These are phyloP conservation scores for Pisolithus orientalis DNA, from an alignment of 768 basidiomycete species.

Conservation along the genomic window DNA sequence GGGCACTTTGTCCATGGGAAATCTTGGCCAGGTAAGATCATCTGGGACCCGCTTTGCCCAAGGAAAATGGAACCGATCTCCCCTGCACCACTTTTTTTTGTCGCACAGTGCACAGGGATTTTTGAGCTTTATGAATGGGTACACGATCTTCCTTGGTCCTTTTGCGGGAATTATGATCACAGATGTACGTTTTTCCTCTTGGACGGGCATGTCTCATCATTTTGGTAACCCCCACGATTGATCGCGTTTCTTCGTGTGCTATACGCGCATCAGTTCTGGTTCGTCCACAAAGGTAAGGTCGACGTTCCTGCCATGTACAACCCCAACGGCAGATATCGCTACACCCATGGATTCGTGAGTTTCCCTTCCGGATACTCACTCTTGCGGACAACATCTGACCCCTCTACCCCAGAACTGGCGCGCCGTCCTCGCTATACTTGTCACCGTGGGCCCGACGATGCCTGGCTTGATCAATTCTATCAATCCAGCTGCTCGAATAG, in stretches of 20 bases:
- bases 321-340: slow-evolving; percentile 73
- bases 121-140: slow-evolving; percentile 75
- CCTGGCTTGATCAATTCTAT: slow-evolving; percentile 77
- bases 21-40: slow-evolving; percentile 47
- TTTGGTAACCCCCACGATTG: not conserved
- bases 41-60: not conserved
- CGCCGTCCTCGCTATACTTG: slow-evolving; percentile 61
- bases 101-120: slow-evolving; percentile 50
- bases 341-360: slow-evolving; percentile 66
- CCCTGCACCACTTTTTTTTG: not conserved
- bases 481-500: slow-evolving; percentile 56
- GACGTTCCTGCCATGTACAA: slow-evolving; percentile 84
- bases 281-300: slow-evolving; percentile 63
- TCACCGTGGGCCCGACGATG: slow-evolving; percentile 64
- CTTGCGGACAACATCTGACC: not conserved
- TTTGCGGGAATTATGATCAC: slow-evolving; percentile 72
- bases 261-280: slow-evolving; percentile 52
- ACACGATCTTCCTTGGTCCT: slow-evolving; percentile 82
- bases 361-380: not conserved
- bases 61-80: not conserved
- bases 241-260: not conserved
- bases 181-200: slow-evolving; percentile 35
- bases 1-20: slow-evolving; percentile 82
- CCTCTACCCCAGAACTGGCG: slow-evolving; percentile 63
- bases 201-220: too few relatives aligned